Evolutionary conservation across 2,329 filamentous ascomycete genomes (phyloP).

Genomic region (Fusarium mexicanum): DNA sequence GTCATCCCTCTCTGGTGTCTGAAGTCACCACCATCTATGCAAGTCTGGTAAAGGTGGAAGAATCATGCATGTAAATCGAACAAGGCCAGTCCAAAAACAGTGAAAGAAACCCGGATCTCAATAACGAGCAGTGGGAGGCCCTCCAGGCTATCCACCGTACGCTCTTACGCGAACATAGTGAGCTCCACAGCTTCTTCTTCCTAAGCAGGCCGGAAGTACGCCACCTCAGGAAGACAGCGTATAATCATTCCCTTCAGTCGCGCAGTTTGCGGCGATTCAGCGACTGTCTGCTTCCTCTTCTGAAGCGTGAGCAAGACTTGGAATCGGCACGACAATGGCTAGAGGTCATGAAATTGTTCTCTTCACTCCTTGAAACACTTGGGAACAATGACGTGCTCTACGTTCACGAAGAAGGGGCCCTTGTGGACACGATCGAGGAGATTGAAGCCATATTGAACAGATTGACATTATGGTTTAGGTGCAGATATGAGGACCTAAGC

Average conservation of each 20-base stretch:
- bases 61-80: background rate
- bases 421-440: background rate
- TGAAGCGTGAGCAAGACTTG: background rate
- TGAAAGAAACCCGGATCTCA: rapidly evolving
- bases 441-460: rapidly evolving
- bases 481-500: rapidly evolving
- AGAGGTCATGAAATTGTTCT: background rate
- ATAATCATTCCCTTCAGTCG: background rate
- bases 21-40: rapidly evolving
- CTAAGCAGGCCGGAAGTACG: too few relatives aligned
- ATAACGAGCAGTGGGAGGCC: rapidly evolving
- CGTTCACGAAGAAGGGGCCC: rapidly evolving
- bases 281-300: background rate
- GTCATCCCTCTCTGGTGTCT: background rate
- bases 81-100: rapidly evolving
- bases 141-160: rapidly evolving
- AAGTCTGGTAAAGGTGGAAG: background rate
- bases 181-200: too few relatives aligned
- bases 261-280: rapidly evolving
- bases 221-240: rapidly evolving
- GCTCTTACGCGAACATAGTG: rapidly evolving
- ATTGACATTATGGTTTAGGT: rapidly evolving
- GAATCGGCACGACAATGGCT: background rate
- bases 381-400: background rate
- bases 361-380: background rate